These are phyloP conservation scores for Verruconis gallopava DNA, from an alignment of 2,329 filamentous ascomycete genomes.

Conservation along the genomic window DNA sequence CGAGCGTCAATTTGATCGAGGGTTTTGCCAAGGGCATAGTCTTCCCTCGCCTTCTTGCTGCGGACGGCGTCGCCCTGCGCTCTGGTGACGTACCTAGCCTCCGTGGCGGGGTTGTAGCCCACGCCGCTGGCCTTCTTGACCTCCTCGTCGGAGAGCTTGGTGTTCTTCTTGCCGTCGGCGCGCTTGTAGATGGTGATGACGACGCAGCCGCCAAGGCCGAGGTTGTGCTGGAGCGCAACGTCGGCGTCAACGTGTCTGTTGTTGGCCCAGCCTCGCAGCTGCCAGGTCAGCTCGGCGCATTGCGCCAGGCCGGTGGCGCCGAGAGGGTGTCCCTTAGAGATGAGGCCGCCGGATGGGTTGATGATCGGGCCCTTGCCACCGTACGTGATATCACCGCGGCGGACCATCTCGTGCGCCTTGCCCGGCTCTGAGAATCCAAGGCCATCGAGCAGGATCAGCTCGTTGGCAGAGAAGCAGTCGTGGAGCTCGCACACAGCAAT, in stretches of 20 bases:
- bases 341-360: slow-evolving; percentile 20
- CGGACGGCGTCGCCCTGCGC: slow-evolving; percentile 7
- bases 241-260: slow-evolving; percentile 14
- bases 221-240: slow-evolving; percentile 19
- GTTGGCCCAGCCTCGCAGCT: slow-evolving; percentile 20
- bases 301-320: slow-evolving; percentile 21
- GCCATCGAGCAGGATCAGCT: slow-evolving; percentile 17
- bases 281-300: slow-evolving; percentile 21
- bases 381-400: slow-evolving; percentile 16
- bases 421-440: slow-evolving; percentile 16
- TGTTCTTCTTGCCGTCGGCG: slow-evolving; percentile 12
- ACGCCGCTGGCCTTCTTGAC: slow-evolving; percentile 7
- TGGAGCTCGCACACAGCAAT: slow-evolving; percentile 19
- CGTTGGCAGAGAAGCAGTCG: slow-evolving; percentile 21
- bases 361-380: slow-evolving; percentile 16
- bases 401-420: slow-evolving; percentile 15
- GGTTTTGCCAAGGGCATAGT: slow-evolving; percentile 3
- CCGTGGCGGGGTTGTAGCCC: slow-evolving; percentile 10
- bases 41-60: background rate
- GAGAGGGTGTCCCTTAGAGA: slow-evolving; percentile 21
- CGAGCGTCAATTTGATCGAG: slow-evolving; percentile 3
- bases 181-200: slow-evolving; percentile 19
- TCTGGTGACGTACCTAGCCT: slow-evolving; percentile 8
- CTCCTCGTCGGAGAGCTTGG: background rate
- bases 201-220: slow-evolving; percentile 18